A percentile compares a stretch with the other conserved stretches of the same genome.
phyloP scores from a whole-genome alignment of 768 basidiomycete species.

The Leccinum fibrillosum region DNA sequence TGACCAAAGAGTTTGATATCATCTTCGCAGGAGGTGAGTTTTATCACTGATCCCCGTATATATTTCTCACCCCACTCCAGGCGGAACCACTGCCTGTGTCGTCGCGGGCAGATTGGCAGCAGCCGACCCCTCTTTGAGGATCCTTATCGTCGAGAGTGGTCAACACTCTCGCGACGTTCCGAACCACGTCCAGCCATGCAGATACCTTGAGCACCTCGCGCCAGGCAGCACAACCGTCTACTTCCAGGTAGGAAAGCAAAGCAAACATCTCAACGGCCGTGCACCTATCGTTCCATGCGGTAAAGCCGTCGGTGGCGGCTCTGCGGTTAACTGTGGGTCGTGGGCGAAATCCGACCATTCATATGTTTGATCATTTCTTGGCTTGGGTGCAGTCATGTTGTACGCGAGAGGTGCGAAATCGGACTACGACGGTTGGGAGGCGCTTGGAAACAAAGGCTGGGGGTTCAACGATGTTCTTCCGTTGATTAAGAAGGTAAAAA shows the following conservation, averaged over 20 bases:
- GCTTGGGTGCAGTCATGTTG: conserved; percentile 34
- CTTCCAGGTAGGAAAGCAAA: conserved; percentile 37
- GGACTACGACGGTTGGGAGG: conserved; percentile 61
- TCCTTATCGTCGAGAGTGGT: conserved; percentile 62
- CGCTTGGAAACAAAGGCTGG: conserved; percentile 57
- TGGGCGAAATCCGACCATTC: not conserved
- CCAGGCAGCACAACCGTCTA: conserved; percentile 43
- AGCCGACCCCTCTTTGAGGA: conserved; percentile 51
- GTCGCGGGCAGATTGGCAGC: conserved; percentile 48
- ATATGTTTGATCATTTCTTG: not conserved
- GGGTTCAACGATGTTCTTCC: conserved; percentile 55
- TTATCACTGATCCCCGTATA: not conserved
- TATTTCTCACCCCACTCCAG: conserved; percentile 14
- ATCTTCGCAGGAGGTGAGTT: not conserved
- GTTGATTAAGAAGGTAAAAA: conserved; percentile 50
- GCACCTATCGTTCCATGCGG: conserved; percentile 43
- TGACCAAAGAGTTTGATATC: not conserved
- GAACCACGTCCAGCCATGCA: conserved; percentile 51
- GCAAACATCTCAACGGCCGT: conserved; percentile 45
- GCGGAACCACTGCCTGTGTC: conserved; percentile 54
- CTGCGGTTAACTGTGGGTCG: conserved; percentile 53
- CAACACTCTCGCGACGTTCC: conserved; percentile 45
- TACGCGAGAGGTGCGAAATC: conserved; percentile 58
- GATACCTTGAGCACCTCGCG: conserved; percentile 42
- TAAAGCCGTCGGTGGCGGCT: conserved; percentile 60